phyloP scores from a whole-genome alignment of 1,284 basidiomycete genomes.

The Sporisorium iseilematis-ciliati region DNA sequence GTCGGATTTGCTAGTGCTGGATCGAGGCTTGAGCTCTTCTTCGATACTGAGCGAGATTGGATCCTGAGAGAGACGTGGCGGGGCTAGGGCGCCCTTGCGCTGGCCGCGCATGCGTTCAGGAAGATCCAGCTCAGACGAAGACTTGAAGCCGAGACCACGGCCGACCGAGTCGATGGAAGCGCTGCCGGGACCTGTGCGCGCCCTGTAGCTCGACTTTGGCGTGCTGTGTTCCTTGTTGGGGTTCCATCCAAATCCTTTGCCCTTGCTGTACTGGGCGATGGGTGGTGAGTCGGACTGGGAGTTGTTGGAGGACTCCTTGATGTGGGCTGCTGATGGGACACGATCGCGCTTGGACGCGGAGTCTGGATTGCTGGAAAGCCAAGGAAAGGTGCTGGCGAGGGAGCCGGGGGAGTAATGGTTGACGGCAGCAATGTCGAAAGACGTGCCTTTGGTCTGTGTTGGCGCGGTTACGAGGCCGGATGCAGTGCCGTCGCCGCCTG shows the following conservation, averaged over 20 bases:
- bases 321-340: conserved; percentile 4
- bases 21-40: conserved; percentile 26
- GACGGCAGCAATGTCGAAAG: conserved; percentile 27
- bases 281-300: conserved; percentile 31
- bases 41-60: conserved; percentile 44
- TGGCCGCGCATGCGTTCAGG: conserved; percentile 45
- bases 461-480: conserved; percentile 17
- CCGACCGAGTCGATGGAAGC: conserved; percentile 13
- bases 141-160: conserved; percentile 32
- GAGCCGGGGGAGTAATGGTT: conserved; percentile 41
- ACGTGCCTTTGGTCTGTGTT: conserved; percentile 9
- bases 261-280: conserved; percentile 38
- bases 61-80: conserved; percentile 43
- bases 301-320: background rate
- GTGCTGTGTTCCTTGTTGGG: conserved; percentile 21
- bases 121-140: conserved; percentile 41
- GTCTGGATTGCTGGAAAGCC: conserved; percentile 30
- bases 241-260: conserved; percentile 49
- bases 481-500: conserved; percentile 1
- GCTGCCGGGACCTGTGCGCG: conserved; percentile 8
- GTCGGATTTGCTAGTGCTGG: conserved; percentile 15
- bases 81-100: conserved; percentile 36
- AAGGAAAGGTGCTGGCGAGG: conserved; percentile 35
- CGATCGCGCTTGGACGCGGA: conserved; percentile 16
- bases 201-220: conserved; percentile 25